A percentile compares a stretch with the other conserved stretches of the same genome.
Conservation (phyloP, 2,329 filamentous ascomycete genomes). For the Colletotrichum tamarilloi region DNA sequence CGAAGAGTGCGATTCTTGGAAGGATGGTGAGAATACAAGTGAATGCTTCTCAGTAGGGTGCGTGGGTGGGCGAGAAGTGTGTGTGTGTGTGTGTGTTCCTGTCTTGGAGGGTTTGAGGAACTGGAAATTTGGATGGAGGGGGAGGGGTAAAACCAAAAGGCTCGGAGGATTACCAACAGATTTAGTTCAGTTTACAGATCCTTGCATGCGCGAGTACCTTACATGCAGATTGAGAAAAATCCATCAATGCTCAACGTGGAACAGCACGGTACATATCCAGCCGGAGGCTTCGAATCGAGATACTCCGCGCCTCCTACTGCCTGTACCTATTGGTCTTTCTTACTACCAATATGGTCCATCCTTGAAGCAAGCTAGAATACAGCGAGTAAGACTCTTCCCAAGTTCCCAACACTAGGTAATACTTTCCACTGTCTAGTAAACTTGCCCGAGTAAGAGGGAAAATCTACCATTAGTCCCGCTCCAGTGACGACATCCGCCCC, state of each 20-base stretch:
- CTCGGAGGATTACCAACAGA: background rate
- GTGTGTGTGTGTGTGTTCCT: background rate
- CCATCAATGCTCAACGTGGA: background rate
- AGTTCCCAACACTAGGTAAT: background rate
- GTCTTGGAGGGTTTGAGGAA: background rate
- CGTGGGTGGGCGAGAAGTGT: background rate
- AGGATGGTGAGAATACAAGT: background rate
- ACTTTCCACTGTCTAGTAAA: background rate
- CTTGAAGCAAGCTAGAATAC: background rate
- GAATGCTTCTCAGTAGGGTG: background rate
- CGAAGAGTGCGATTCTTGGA: background rate
- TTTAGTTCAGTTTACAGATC: background rate
- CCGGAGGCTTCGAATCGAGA: background rate
- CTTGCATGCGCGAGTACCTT: background rate
- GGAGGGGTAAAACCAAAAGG: constrained; percentile 18
- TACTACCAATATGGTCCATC: background rate
- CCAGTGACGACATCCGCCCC: constrained; percentile 17
- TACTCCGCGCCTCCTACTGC: background rate
- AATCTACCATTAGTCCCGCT: background rate
- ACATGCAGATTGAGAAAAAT: background rate
- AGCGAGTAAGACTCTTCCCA: too few relatives aligned
- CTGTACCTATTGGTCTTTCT: background rate
- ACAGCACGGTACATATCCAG: background rate
- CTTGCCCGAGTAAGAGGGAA: background rate
- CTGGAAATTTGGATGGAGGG: constrained; percentile 3